Evolutionary conservation across 192 early-diverging fungal species (phyloP), one percentile per base, ranked within the genome.

Genomic region (Podochytrium sp.): DNA sequence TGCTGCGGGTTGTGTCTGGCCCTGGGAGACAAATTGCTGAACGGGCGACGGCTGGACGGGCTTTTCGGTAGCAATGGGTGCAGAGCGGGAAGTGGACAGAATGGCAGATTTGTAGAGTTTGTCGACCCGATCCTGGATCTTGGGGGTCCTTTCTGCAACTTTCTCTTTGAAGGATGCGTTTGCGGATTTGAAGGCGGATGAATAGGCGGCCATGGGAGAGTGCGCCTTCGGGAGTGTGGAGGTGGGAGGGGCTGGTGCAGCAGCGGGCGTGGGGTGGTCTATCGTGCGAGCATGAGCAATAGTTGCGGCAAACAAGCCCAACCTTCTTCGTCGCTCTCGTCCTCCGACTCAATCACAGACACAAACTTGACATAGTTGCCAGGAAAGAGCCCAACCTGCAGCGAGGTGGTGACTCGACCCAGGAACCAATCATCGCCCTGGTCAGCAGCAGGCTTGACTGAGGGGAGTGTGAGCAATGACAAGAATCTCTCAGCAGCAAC

Each of bases 391-490:
- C 89, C 89, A 29, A 77, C 65, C 25, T 71, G 59, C 0, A 67
- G 66, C 18, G 81, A 80, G 1, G 77, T 64, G 47, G 86, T 71
- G n/a, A 90, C 30, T 30, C 73, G 75, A 20, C 89, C 89, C 51
- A 77, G 67, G 30, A 81, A 78, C 89, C 89, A 90, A 35, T 81
- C 89, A 14, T 82, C 57, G 34, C 70, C 84, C 70, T 90, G 87
- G 14, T 76, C 71, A 1, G 86, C 81, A 40, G 75, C 65, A 18
- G 51, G 0, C 6, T 12, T 35, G 38, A 74, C 63, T 73, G 58
- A 12, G n/a, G 3, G 18, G 58, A 58, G 16, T 85, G 79, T 83
- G 50, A 47, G 38, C 20, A 38, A 70, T 5, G 56, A 47, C 3
- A 32, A 20, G 16, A 51, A 7, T 12, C 16, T 6, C 66, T 23